Conservation (phyloP, 805 yeast species). For the Komagataella pastoris region DNA sequence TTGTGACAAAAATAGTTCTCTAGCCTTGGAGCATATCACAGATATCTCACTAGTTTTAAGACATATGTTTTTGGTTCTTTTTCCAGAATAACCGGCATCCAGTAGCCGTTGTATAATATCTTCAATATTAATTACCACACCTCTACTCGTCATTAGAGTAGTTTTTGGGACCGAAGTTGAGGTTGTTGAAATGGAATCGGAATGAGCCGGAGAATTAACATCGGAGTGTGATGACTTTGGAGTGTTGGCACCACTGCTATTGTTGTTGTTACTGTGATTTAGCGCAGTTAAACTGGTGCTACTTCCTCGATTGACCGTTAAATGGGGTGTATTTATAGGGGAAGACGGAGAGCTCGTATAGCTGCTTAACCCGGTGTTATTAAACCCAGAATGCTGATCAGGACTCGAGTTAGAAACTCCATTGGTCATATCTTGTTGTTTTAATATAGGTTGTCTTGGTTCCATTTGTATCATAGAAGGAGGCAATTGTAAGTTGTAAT, state of each 20-base stretch:
- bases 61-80: slow-evolving; percentile 81
- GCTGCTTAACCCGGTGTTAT: not conserved
- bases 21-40: slow-evolving; percentile 70
- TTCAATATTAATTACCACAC: slow-evolving; percentile 42
- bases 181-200: not conserved
- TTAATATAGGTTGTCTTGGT: slow-evolving; percentile 64
- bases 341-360: not conserved
- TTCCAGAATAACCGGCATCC: slow-evolving; percentile 95
- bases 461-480: slow-evolving; percentile 58
- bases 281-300: not conserved
- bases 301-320: not conserved
- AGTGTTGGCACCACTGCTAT: not conserved
- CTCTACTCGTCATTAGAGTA: slow-evolving; percentile 1
- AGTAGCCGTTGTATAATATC: slow-evolving; percentile 80
- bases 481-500: slow-evolving; percentile 25
- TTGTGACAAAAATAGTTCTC: slow-evolving; percentile 82
- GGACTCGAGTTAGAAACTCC: not conserved
- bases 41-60: slow-evolving; percentile 84
- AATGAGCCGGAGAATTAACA: not conserved
- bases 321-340: not conserved
- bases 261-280: slow-evolving; percentile 5
- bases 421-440: slow-evolving; percentile 25
- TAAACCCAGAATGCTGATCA: not conserved
- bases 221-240: slow-evolving; percentile 2
- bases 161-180: not conserved